These are phyloP conservation scores for Acer yangbiense DNA, from an alignment of 345 rosid genomes.

Conservation along the genomic window DNA sequence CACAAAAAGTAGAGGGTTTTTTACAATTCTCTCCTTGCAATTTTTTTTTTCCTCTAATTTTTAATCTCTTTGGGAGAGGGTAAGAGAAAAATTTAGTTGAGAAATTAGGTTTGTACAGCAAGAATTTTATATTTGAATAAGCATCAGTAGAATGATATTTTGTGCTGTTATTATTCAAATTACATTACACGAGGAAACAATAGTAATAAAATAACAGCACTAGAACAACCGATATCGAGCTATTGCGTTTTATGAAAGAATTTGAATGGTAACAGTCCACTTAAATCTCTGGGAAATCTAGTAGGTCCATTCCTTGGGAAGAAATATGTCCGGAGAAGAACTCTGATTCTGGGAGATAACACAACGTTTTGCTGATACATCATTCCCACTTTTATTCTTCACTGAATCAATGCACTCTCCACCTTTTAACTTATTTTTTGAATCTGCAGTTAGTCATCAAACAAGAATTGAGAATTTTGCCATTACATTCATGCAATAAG, in stretches of 20 bases:
- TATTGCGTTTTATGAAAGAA: constrained; percentile 22
- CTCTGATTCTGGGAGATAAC: constrained; percentile 24
- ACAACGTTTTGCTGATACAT: constrained; percentile 20
- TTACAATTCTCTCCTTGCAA: no score
- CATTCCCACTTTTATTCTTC: constrained; percentile 18
- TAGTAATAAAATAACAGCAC: constrained; percentile 8
- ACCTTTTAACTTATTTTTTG: not conserved
- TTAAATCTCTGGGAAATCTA: constrained; percentile 21
- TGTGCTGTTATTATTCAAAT: constrained; percentile 16
- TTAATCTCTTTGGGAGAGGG: no score
- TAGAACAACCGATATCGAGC: not conserved
- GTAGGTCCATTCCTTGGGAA: constrained; percentile 85
- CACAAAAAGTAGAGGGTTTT: no score
- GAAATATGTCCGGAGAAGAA: constrained; percentile 61
- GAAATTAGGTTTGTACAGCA: no score
- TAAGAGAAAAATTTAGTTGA: no score
- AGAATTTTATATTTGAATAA: not conserved
- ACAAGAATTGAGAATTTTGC: not conserved
- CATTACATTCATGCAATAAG: not conserved
- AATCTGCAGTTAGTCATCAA: constrained; percentile 13
- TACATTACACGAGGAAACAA: constrained; percentile 12
- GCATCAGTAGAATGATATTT: not conserved
- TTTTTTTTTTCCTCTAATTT: no score
- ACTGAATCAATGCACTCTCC: constrained; percentile 12
- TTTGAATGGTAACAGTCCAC: not conserved